Conservation (phyloP, 139 green algal species). For the Chlamydomonas urium region DNA sequence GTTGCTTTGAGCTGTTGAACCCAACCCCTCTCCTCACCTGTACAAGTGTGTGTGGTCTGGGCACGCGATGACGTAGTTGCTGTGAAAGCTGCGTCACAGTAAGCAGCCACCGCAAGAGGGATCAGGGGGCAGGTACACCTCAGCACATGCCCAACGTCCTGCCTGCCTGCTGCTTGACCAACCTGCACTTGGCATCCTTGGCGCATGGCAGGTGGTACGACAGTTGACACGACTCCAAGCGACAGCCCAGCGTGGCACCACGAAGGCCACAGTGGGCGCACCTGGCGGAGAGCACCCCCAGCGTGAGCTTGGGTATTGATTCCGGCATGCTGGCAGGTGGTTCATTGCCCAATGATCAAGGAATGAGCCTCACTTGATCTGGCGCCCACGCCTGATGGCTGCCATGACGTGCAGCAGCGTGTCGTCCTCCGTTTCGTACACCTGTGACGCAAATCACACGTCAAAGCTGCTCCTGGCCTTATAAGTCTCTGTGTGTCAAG, state of each 20-base stretch:
- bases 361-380: slow-evolving; percentile 41
- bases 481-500: background rate
- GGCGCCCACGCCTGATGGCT: slow-evolving; percentile 56
- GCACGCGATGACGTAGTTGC: no score
- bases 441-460: slow-evolving; percentile 23
- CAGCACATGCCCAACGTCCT: no score
- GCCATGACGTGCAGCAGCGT: slow-evolving; percentile 43
- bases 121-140: no score
- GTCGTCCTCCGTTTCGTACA: slow-evolving; percentile 44
- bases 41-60: no score
- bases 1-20: no score
- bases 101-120: no score
- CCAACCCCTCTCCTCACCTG: no score
- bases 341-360: no score
- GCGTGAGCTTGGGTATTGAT: background rate
- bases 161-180: no score
- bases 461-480: no score
- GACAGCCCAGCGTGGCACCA: slow-evolving; percentile 75
- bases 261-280: slow-evolving; percentile 43
- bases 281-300: background rate
- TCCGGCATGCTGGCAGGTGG: background rate
- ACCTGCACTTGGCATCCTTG: slow-evolving; percentile 40
- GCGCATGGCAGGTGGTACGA: slow-evolving; percentile 76
- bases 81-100: no score
- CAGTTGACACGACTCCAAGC: slow-evolving; percentile 50